Base-by-base conservation (phyloP, 2,329 filamentous ascomycete genomes). In the Pseudogymnoascus sp. region DNA sequence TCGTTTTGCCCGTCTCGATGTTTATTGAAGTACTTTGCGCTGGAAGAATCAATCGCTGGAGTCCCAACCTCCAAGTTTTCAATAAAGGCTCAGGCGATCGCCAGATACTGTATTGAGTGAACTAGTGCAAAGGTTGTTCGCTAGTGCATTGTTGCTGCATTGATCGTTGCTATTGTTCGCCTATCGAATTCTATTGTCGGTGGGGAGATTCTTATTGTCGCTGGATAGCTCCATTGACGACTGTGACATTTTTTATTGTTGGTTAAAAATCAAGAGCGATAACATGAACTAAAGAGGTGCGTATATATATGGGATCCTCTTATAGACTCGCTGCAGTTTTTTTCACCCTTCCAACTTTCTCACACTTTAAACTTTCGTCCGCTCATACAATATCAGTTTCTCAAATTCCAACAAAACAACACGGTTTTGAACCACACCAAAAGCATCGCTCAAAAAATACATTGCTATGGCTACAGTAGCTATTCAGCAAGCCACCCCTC, bases 401-500 rank as follows among this genome's bases (percentile, higher is more conserved):
- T 56, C 10, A 33, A 56, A 33, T 18, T 35, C n/a, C 28, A 35
- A 35, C n/a, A 16, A 56, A 56, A 50, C 10, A 14, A 18, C 10
- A 18, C 50, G 50, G 12, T 12, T 56, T 56, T 56, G 25, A 56
- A 35, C 25, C n/a, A 31, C 28, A 14, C 2, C 28, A 35, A 33
- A 56, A 31, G 16, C 47, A 1, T 53, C 16, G 0, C 50, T 18
- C 28, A 2, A 14, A 16, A 31, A 5, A 31, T 16, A 8, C 56
- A 50, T 33, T 42, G 2, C 21, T 62, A 25, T 59, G 65, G 12
- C 66, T 65, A 21, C 60, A 28, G 64, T 56, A 61, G 65, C 65
- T 25, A 63, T 63, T 5, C 67, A 66, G 40, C 66, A 70, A 18
- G 70, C 72, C 8, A 72, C 69, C 10, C 71, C 70, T 28, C 72